phyloP scores from a whole-genome alignment of 495 filamentous ascomycete species.

The Cercophora samala region DNA sequence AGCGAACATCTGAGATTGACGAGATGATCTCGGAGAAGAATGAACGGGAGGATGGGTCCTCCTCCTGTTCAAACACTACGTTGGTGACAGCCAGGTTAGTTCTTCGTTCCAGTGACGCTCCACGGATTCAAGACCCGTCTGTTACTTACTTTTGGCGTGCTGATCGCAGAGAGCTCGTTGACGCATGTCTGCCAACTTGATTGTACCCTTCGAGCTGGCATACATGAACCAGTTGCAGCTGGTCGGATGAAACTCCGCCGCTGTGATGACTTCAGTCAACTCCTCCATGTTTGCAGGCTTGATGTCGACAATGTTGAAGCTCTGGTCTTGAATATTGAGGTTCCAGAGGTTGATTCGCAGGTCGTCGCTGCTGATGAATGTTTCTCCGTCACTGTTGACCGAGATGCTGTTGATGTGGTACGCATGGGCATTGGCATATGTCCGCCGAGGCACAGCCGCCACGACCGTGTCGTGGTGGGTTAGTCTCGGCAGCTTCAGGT shows the following conservation, averaged over 20 bases:
- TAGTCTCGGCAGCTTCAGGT: slow-evolving; percentile 88
- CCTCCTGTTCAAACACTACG: slow-evolving; percentile 96
- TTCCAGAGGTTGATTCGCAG: slow-evolving; percentile 98
- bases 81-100: not conserved
- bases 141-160: slow-evolving; percentile 80
- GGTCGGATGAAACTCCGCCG: slow-evolving; percentile 92
- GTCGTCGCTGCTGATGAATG: slow-evolving; percentile 98
- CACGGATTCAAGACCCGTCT: not conserved
- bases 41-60: slow-evolving; percentile 95
- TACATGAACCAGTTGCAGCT: slow-evolving; percentile 99
- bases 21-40: slow-evolving; percentile 99
- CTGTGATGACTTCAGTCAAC: slow-evolving; percentile 96
- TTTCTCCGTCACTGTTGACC: slow-evolving; percentile 98
- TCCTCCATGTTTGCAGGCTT: slow-evolving; percentile 99
- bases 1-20: slow-evolving; percentile 96
- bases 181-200: slow-evolving; percentile 98
- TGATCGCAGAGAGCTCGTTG: slow-evolving; percentile 93
- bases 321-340: slow-evolving; percentile 97
- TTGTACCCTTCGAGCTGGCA: slow-evolving; percentile 96
- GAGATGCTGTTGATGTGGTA: slow-evolving; percentile 99
- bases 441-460: slow-evolving; percentile 89
- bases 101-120: not conserved
- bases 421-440: slow-evolving; percentile 96
- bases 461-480: slow-evolving; percentile 99
- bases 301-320: slow-evolving; percentile 99